Percentiles rank a stretch among this genome's conserved stretches.
Conservation (phyloP, 2,329 filamentous ascomycete species). For the Arthrobotrys sinensis region DNA sequence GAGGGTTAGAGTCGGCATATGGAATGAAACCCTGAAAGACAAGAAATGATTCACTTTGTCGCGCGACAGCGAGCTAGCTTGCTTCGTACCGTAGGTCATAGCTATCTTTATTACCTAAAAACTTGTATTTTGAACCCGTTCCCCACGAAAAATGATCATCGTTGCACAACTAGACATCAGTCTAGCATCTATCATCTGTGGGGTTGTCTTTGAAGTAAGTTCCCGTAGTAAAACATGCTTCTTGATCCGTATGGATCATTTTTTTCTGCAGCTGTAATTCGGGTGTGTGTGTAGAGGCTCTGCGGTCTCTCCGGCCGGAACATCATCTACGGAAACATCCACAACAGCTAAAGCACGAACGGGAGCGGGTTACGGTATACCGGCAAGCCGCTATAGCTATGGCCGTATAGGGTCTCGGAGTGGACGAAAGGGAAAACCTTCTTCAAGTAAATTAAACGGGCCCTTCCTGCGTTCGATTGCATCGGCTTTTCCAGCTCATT, state of each 20-base stretch:
- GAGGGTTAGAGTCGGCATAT: constrained; percentile 40
- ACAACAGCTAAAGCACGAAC: constrained; percentile 52
- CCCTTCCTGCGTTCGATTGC: constrained; percentile 24
- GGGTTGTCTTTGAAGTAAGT: constrained; percentile 14
- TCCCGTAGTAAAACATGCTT: constrained; percentile 38
- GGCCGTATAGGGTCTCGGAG: constrained; percentile 29
- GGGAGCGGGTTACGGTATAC: constrained; percentile 53
- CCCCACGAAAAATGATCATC: constrained; percentile 46
- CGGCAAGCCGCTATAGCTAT: constrained; percentile 25
- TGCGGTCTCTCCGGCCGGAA: constrained; percentile 48
- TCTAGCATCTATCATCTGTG: constrained; percentile 1
- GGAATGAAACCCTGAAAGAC: neutral
- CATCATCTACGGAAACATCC: neutral
- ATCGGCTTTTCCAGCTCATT: constrained; percentile 40
- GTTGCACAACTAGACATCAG: constrained; percentile 12
- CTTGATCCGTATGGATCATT: constrained; percentile 20
- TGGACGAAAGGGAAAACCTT: constrained; percentile 37
- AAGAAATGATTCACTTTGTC: constrained; percentile 6
- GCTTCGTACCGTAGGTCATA: constrained; percentile 4
- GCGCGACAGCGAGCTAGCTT: constrained; percentile 6
- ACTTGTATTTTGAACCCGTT: constrained; percentile 12
- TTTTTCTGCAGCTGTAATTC: neutral
- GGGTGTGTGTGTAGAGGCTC: constrained; percentile 43
- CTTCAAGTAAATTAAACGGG: constrained; percentile 11
- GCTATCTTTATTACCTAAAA: constrained; percentile 31